A percentile compares a stretch with the other conserved stretches of the same genome.
These are phyloP conservation scores for Lycium barbarum DNA, from an alignment of 257 asterid species.

Conservation along the genomic window DNA sequence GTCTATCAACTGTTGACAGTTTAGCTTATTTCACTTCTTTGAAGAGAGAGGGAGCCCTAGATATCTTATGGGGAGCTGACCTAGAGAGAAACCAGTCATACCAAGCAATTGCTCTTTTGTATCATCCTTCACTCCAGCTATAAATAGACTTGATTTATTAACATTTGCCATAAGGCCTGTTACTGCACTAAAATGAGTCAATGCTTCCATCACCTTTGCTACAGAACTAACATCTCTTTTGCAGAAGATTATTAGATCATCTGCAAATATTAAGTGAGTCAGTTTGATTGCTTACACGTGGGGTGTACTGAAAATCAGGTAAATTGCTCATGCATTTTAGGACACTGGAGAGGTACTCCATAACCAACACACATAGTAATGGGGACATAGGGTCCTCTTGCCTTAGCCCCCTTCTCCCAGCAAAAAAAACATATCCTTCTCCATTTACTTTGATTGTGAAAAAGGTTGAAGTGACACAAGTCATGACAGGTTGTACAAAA, in stretches of 20 bases:
- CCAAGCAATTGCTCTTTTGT: background rate
- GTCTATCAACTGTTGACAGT: background rate
- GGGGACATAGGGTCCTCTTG: background rate
- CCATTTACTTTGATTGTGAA: background rate
- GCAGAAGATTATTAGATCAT: background rate
- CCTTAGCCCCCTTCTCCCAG: background rate
- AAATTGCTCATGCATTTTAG: background rate
- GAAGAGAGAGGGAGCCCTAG: background rate
- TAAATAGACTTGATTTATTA: background rate
- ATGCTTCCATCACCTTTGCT: background rate
- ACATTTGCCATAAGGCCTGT: background rate
- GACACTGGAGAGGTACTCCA: background rate
- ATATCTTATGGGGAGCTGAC: background rate
- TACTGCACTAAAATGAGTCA: background rate
- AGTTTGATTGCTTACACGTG: background rate
- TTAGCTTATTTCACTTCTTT: background rate
- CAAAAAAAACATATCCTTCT: background rate
- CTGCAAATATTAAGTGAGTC: background rate
- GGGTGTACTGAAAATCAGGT: background rate
- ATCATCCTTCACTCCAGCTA: background rate
- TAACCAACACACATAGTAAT: background rate
- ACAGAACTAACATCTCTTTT: background rate
- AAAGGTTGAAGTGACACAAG: too few relatives aligned
- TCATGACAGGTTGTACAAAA: too few relatives aligned
- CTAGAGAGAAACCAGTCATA: background rate